Evolutionary conservation across 768 basidiomycete species (phyloP), one percentile per base, ranked within the genome.

Genomic region (Stropharia rugosoannulata): DNA sequence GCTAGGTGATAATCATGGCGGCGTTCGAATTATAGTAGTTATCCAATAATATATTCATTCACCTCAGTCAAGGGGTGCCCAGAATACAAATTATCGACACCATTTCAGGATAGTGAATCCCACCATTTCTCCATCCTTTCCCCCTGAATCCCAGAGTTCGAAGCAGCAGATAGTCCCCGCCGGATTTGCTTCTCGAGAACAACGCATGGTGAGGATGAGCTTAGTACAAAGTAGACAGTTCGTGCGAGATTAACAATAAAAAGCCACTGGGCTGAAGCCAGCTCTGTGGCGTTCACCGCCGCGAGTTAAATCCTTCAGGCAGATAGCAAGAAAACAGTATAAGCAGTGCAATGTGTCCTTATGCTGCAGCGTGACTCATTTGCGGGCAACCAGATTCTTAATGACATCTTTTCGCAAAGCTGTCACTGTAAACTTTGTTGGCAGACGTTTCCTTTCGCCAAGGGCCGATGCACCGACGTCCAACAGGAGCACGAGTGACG

Each of bases 381-480:
- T 29, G 32, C 29, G 51, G 22, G 44, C 41, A 18, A 32, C 22
- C 32, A 18, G 51, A 43, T 52, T 32, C 32, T 19, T 22, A 11
- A 16, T 32, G 35, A 51, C 40, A 29, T 16, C 16, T 27, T 41
- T 27, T 12, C 39, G n/a, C 39, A 51, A 38, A 40, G 50, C 13
- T 35, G 50, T 42, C 50, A 51, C 19, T 8, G 22, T 39, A 51
- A 27, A 15, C 50, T 51, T 51, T 42, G 7, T 8, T 38, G 37
- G 9, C 22, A 16, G 16, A 4, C 35, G 45, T 29, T 47, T 32
- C 29, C 50, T 51, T 41, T 15, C 50, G 39, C 25, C 25, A 51
- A 52, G 51, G 51, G 44, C 51, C 51, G 35, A 42, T 32, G 41
- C 45, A 19, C 27, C 51, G 22, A 43, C 32, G 37, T 32, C 35